A percentile compares a stretch with the other conserved stretches of the same genome.
Evolutionary conservation across 768 basidiomycete genomes (phyloP).

Genomic region (Piloderma croceum): DNA sequence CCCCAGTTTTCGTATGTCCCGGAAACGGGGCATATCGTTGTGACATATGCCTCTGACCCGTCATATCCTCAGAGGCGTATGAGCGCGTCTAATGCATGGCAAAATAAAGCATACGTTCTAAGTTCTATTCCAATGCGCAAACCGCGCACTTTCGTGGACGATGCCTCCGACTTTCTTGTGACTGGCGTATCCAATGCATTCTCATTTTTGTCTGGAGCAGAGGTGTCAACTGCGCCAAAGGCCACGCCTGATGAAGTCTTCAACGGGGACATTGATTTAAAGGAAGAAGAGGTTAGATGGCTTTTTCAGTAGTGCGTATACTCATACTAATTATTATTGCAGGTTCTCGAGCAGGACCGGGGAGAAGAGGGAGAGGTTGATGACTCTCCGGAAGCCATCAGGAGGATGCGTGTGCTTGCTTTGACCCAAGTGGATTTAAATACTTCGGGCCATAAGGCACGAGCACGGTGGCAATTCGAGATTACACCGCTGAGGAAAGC

Average conservation of each 20-base stretch:
- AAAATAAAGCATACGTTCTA: constrained; percentile 53
- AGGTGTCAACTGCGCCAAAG: constrained; percentile 28
- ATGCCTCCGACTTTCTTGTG: constrained; percentile 62
- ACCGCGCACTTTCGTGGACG: constrained; percentile 64
- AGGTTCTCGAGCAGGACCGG: constrained; percentile 47
- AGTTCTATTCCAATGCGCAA: constrained; percentile 62
- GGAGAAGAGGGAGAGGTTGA: constrained; percentile 50
- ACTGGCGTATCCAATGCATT: constrained; percentile 57
- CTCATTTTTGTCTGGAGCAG: constrained; percentile 42
- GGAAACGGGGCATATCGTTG: constrained; percentile 51
- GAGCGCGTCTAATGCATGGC: constrained; percentile 45
- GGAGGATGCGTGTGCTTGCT: constrained; percentile 11
- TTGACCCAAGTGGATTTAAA: background rate
- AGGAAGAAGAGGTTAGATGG: constrained; percentile 75
- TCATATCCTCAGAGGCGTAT: constrained; percentile 41
- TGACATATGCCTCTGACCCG: constrained; percentile 60
- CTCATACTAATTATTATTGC: too few relatives aligned
- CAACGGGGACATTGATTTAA: constrained; percentile 61
- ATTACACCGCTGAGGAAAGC: background rate
- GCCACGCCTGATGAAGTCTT: constrained; percentile 66
- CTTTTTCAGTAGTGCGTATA: too few relatives aligned
- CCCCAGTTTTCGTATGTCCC: constrained; percentile 57
- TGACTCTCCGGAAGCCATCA: constrained; percentile 36
- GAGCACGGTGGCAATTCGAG: background rate
- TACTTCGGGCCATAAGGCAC: background rate